These are phyloP conservation scores for Russula sp. DNA, from an alignment of 768 basidiomycete genomes.

Conservation along the genomic window DNA sequence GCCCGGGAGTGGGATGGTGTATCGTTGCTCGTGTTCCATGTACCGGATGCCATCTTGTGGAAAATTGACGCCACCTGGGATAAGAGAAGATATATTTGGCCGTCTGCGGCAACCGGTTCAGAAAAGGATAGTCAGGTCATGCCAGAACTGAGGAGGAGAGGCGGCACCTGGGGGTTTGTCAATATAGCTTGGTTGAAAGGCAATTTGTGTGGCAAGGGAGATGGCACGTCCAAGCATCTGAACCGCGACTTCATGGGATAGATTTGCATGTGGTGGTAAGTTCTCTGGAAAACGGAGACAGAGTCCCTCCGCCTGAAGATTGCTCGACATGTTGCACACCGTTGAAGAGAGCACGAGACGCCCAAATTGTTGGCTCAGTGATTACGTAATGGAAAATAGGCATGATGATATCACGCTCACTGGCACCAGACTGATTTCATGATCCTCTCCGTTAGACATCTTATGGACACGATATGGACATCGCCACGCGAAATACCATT, in stretches of 20 bases:
- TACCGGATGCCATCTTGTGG: conserved; percentile 77
- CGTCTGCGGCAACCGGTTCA: conserved; percentile 45
- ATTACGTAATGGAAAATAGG: background rate
- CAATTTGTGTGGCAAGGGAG: conserved; percentile 52
- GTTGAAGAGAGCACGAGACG: background rate
- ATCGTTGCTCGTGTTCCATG: conserved; percentile 68
- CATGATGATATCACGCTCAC: too few species aligned
- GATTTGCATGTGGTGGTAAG: conserved; percentile 52
- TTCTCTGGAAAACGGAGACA: conserved; percentile 72
- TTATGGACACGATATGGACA: conserved; percentile 1
- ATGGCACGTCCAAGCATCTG: conserved; percentile 61
- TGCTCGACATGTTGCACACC: conserved; percentile 6
- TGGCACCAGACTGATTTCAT: too few species aligned
- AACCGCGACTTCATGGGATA: conserved; percentile 57
- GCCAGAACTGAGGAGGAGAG: background rate
- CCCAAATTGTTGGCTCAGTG: background rate
- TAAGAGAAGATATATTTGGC: conserved; percentile 62
- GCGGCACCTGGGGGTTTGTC: conserved; percentile 68
- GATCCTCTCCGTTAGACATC: background rate
- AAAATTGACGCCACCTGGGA: conserved; percentile 56
- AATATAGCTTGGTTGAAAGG: conserved; percentile 71
- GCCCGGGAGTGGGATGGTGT: conserved; percentile 47
- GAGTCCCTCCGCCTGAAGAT: conserved; percentile 51
- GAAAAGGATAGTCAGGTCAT: background rate
- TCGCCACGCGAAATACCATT: background rate